phyloP scores from a whole-genome alignment of 768 basidiomycete species.

The Kwoniella pini region DNA sequence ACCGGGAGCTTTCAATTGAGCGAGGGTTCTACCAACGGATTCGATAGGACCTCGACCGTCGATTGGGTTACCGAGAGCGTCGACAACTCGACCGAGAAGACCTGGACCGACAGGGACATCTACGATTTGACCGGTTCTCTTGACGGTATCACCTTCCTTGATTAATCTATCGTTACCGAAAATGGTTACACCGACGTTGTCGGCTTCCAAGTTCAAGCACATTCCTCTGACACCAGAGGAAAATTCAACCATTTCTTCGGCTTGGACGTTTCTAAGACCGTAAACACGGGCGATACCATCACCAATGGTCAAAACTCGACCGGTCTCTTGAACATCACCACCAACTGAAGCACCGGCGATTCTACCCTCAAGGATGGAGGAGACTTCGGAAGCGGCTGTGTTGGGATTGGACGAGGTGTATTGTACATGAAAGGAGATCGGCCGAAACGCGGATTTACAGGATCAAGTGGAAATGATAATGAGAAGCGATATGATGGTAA shows the following conservation, averaged over 20 bases:
- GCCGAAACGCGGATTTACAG: constrained; percentile 8
- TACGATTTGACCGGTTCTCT: constrained; percentile 99
- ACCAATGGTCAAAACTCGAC: constrained; percentile 98
- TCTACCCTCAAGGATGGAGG: constrained; percentile 97
- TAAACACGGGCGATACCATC: constrained; percentile 94
- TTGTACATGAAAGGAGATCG: constrained; percentile 1
- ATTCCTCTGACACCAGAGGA: constrained; percentile 99
- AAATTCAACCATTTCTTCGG: constrained; percentile 99
- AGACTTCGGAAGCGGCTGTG: constrained; percentile 96
- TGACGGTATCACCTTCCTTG: constrained; percentile 99
- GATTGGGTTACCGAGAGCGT: constrained; percentile 99
- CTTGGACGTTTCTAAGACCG: constrained; percentile 95
- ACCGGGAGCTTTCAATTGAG: constrained; percentile 97
- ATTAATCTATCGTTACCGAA: constrained; percentile 83
- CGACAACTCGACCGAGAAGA: constrained; percentile 98
- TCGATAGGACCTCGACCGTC: constrained; percentile 98
- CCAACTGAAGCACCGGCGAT: constrained; percentile 89
- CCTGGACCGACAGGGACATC: constrained; percentile 98
- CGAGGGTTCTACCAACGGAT: constrained; percentile 89
- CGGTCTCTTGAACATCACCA: constrained; percentile 97
- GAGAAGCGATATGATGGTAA: background rate
- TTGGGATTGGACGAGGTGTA: background rate
- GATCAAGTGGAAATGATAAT: background rate
- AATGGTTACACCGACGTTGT: constrained; percentile 99
- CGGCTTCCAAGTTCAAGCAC: constrained; percentile 99